A percentile compares a stretch with the other conserved stretches of the same genome.
phyloP scores from a whole-genome alignment of 257 asterid genomes.

The Linaria vulgaris region DNA sequence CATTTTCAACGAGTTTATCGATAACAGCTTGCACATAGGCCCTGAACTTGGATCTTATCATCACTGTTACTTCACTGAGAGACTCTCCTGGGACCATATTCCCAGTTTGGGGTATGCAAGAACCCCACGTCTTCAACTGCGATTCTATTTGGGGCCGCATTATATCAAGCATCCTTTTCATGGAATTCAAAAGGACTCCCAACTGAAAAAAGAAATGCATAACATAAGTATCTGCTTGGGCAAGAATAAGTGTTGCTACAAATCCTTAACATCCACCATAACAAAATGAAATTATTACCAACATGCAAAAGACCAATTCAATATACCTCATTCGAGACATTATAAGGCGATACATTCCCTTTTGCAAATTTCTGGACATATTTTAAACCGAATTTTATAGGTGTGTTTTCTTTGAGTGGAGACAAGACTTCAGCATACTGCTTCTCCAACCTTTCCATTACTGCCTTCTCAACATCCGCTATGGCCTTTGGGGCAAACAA shows the following conservation, averaged over 20 bases:
- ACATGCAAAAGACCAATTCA: not conserved
- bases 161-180: slow-evolving; percentile 82
- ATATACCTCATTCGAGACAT: slow-evolving; percentile 58
- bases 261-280: too few relatives aligned
- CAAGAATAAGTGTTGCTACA: too few relatives aligned
- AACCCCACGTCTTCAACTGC: slow-evolving; percentile 74
- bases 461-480: slow-evolving; percentile 87
- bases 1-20: slow-evolving; percentile 87
- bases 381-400: slow-evolving; percentile 79
- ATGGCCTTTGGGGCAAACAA: slow-evolving; percentile 53
- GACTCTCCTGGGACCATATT: slow-evolving; percentile 52
- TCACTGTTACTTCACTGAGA: slow-evolving; percentile 81
- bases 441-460: slow-evolving; percentile 80
- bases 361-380: slow-evolving; percentile 81
- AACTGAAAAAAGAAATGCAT: slow-evolving; percentile 50
- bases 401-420: slow-evolving; percentile 79
- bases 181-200: slow-evolving; percentile 80
- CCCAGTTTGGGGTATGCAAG: slow-evolving; percentile 75
- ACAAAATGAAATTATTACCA: not conserved
- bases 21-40: slow-evolving; percentile 72
- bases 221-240: not conserved
- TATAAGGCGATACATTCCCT: slow-evolving; percentile 55
- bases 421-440: slow-evolving; percentile 75
- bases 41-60: slow-evolving; percentile 82
- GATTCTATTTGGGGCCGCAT: slow-evolving; percentile 71